Evolutionary conservation across 345 rosid genomes (phyloP).

Genomic region (Syzygium jambos): DNA sequence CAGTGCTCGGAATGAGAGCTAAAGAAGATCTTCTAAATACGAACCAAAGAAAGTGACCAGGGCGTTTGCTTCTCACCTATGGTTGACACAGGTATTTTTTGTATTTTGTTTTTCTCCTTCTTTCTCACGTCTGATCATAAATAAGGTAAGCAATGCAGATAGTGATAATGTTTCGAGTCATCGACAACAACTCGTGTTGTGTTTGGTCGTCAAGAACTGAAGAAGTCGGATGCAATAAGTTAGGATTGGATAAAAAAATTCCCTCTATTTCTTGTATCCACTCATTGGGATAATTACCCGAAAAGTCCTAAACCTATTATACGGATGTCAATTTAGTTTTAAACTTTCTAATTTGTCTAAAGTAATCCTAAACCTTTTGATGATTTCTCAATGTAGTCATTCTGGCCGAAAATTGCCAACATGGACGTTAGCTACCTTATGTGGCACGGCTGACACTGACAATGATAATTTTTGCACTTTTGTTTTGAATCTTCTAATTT

Average conservation of each 20-base stretch:
- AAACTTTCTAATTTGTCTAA: too few species aligned
- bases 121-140: not conserved
- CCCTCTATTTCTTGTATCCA: not conserved
- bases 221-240: not conserved
- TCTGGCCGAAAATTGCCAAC: too few species aligned
- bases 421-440: too few species aligned
- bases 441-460: too few species aligned
- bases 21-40: not conserved
- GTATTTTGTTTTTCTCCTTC: not conserved
- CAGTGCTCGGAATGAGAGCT: not conserved
- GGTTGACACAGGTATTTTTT: not conserved
- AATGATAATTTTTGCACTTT: too few species aligned
- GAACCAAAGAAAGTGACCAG: not conserved
- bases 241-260: not conserved
- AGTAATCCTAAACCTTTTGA: too few species aligned
- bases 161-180: not conserved
- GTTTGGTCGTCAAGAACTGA: not conserved
- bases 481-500: too few species aligned
- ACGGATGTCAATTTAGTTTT: too few species aligned
- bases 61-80: not conserved
- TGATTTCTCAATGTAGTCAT: too few species aligned
- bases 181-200: not conserved
- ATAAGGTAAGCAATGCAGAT: not conserved
- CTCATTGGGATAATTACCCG: not conserved
- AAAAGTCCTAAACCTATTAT: not conserved